Evolutionary conservation across 108 stramenopile genomes (phyloP), one percentile per base, ranked within the genome.

Genomic region (Stephanodiscus minutulus): DNA sequence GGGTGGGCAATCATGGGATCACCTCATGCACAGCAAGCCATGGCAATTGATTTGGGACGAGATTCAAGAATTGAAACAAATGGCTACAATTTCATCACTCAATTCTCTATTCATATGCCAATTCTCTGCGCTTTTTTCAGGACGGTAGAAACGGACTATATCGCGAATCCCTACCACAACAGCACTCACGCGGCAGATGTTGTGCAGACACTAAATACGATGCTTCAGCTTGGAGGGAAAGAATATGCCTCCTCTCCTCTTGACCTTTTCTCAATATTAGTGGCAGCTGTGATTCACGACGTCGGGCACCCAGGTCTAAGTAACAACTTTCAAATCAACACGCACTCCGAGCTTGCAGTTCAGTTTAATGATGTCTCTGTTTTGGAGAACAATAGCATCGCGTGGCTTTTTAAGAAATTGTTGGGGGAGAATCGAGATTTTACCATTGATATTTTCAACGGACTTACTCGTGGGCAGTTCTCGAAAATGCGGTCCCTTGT

Each of bases 261-360:
- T 48, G 69, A 87, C 49, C 20, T 81, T 2, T 87, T 85, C 41
- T 76, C 70, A 11, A 76, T 83, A 36, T 48, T 87, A 33, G 56
- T 92, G 18, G 89, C 88, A 2, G 90, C 88, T 5, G 73, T 91
- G 21, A 69, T 88, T 46, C 96, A 96, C 64, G 94, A 96, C 69
- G 87, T 95, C 13, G 85, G 85, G 24, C 96, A 96, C 78, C 90
- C 88, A 1, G 96, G 96, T 8, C 29, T 68, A 7, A 94, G 89
- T 71, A 96, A 96, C 74, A 63, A 67, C 12, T 96, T 85, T 67
- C 91, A 91, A 55, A 75, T 94, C 39, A 74, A 85, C 35, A 48
- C 85, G 7, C 37, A 72, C 57, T 68, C 69, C 21, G 82, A 86
- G 36, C 66, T 93, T 33, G 94, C 96, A 28, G 28, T 91, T 39